Evolutionary conservation across 2,329 filamentous ascomycete genomes (phyloP).

Genomic region (Thelonectria rubi): DNA sequence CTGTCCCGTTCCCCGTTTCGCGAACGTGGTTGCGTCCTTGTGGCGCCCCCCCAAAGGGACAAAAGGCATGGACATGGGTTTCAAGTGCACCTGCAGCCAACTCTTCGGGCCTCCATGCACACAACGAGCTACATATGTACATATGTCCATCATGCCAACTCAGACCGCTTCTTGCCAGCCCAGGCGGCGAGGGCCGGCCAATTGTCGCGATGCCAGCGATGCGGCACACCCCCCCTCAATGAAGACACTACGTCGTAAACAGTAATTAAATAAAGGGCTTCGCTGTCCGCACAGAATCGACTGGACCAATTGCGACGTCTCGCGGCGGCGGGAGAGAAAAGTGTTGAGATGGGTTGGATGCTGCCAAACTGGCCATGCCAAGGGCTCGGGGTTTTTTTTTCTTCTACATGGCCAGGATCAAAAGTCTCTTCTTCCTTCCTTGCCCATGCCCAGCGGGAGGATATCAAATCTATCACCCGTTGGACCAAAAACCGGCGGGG

Average conservation of each 20-base stretch:
- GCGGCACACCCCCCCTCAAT: not conserved
- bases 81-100: constrained; percentile 27
- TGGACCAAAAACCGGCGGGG: constrained; percentile 15
- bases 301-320: not conserved
- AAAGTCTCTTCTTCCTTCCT: no score
- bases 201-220: constrained; percentile 12
- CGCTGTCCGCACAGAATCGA: constrained; percentile 19
- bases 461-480: not conserved
- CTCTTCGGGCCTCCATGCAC: constrained; percentile 22
- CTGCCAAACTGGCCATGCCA: constrained; percentile 8
- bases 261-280: not conserved
- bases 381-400: not conserved
- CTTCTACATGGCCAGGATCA: no score
- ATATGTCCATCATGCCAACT: constrained; percentile 42
- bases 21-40: constrained; percentile 20
- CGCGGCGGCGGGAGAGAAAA: not conserved
- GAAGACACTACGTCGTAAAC: not conserved
- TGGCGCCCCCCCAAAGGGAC: constrained; percentile 8
- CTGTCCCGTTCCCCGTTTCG: not conserved
- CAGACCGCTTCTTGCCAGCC: constrained; percentile 40
- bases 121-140: constrained; percentile 41
- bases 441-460: not conserved
- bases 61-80: constrained; percentile 21
- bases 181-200: constrained; percentile 9
- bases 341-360: constrained; percentile 17